A percentile compares a stretch with the other conserved stretches of the same genome.
Conservation (phyloP, 1,284 basidiomycete genomes). For the Athelia sp. region DNA sequence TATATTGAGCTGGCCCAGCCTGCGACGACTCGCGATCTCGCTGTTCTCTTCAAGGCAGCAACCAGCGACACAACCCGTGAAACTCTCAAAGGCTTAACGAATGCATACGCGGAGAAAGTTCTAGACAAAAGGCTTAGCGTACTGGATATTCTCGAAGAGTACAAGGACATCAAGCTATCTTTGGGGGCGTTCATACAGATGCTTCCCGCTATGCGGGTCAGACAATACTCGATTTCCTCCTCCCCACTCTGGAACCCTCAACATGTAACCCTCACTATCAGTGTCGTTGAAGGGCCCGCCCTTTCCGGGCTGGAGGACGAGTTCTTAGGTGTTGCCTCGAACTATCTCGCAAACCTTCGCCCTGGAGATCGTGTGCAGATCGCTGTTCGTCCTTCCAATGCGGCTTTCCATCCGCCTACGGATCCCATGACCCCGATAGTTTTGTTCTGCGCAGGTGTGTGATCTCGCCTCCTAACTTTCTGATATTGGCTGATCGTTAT, state of each 20-base stretch:
- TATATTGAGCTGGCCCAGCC: slow-evolving; percentile 47
- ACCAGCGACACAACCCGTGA: slow-evolving; percentile 13
- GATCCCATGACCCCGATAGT: slow-evolving; percentile 39
- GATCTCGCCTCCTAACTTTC: no score
- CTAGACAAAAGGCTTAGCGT: slow-evolving; percentile 35
- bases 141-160: slow-evolving; percentile 39
- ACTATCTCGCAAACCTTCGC: slow-evolving; percentile 37
- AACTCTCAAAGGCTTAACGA: slow-evolving; percentile 22
- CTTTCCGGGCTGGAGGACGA: slow-evolving; percentile 26
- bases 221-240: slow-evolving; percentile 52
- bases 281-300: slow-evolving; percentile 33
- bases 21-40: slow-evolving; percentile 35
- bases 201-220: slow-evolving; percentile 43
- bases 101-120: slow-evolving; percentile 30
- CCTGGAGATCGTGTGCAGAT: slow-evolving; percentile 41
- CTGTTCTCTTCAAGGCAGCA: slow-evolving; percentile 17
- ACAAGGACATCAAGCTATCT: slow-evolving; percentile 33
- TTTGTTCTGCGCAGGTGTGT: slow-evolving; percentile 40
- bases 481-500: no score
- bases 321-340: slow-evolving; percentile 46
- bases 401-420: slow-evolving; percentile 42
- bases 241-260: slow-evolving; percentile 42
- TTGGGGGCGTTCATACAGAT: slow-evolving; percentile 36
- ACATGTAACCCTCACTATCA: slow-evolving; percentile 41
- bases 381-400: slow-evolving; percentile 36